Evolutionary conservation across 1,284 basidiomycete species (phyloP), one percentile per base, ranked within the genome.

Genomic region (Abortiporus biennis): DNA sequence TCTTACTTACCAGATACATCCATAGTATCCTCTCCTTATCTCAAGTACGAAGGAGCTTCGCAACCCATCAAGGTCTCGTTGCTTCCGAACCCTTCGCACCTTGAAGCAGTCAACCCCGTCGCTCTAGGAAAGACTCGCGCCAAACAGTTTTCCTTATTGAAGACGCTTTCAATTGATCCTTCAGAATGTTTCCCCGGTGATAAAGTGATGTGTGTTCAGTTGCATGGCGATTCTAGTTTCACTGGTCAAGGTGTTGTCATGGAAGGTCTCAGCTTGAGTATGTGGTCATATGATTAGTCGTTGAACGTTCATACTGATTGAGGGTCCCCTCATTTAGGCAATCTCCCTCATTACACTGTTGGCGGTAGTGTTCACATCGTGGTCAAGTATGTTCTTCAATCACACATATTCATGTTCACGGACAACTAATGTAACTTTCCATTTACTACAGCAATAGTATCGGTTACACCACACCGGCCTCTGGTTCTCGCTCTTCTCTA

Each of bases 211-310:
- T 90, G 85, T 50, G 82, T 94, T 0, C 89, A 92, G 54, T 62
- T 95, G 25, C 92, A 94, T 50, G 92, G 92, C 0, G 92, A 94
- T 58, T 90, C 88, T 1, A 90, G 86, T 40, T 93, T 94, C 55
- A 78, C 83, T 0, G 92, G 91, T 0, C 92, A 94, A 61, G 92
- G 92, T 2, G 74, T 94, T 3, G 78, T 93, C n/a, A 91, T 90
- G 75, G 92, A 94, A 60, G 74, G 77, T 13, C 67, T 94, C 20
- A 87, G 90, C 2, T 64, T 94, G 42, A 90, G 86, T 84, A 50
- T 36, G 78, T 67, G 11, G 36, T 22, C 36, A 29, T n/a, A 8
- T 40, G 11, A n/a, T 12, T 12, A 15, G 8, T 12, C 2, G 3
- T 33, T 15, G 38, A 11, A 25, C 5, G 16, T 23, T 20, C 21